Conservation (phyloP, 495 filamentous ascomycete genomes). For the Lasiosphaeria hispida region DNA sequence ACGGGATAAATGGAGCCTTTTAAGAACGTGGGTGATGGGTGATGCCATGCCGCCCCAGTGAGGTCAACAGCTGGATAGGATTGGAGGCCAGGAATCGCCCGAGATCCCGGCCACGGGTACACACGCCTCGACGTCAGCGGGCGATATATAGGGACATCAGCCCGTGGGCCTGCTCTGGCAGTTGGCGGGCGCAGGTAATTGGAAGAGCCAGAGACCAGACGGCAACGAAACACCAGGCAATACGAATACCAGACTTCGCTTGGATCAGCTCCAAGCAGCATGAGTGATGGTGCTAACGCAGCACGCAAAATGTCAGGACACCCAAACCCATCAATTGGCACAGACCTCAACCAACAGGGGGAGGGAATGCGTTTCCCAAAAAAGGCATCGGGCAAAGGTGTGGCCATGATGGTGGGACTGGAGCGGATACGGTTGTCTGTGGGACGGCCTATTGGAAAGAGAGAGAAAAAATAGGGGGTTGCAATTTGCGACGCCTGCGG, state of each 20-base stretch:
- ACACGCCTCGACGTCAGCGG: neutral
- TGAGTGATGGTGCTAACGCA: slow-evolving; percentile 1
- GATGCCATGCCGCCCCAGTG: slow-evolving; percentile 12
- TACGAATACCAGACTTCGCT: slow-evolving; percentile 16
- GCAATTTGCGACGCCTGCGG: slow-evolving; percentile 26
- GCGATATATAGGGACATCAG: neutral
- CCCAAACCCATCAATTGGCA: slow-evolving; percentile 8
- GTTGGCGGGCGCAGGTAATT: neutral
- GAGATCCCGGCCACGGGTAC: neutral
- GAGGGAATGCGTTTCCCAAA: slow-evolving; percentile 14
- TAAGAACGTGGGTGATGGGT: slow-evolving; percentile 22
- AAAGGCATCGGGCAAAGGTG: neutral
- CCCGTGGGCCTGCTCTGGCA: neutral
- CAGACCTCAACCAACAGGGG: slow-evolving; percentile 13
- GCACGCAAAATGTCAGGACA: slow-evolving; percentile 1
- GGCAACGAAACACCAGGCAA: slow-evolving; percentile 20
- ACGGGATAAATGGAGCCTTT: slow-evolving; percentile 24
- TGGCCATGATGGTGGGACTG: slow-evolving; percentile 6
- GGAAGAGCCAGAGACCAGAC: slow-evolving; percentile 14
- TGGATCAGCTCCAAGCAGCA: slow-evolving; percentile 17
- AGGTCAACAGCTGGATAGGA: neutral
- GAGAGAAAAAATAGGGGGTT: slow-evolving; percentile 6
- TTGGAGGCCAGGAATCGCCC: slow-evolving; percentile 9
- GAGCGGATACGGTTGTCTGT: slow-evolving; percentile 2
- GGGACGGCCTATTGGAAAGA: slow-evolving; percentile 3